Evolutionary conservation across 2,329 filamentous ascomycete genomes (phyloP), one percentile per base, ranked within the genome.

Genomic region (Phialophora tarda): DNA sequence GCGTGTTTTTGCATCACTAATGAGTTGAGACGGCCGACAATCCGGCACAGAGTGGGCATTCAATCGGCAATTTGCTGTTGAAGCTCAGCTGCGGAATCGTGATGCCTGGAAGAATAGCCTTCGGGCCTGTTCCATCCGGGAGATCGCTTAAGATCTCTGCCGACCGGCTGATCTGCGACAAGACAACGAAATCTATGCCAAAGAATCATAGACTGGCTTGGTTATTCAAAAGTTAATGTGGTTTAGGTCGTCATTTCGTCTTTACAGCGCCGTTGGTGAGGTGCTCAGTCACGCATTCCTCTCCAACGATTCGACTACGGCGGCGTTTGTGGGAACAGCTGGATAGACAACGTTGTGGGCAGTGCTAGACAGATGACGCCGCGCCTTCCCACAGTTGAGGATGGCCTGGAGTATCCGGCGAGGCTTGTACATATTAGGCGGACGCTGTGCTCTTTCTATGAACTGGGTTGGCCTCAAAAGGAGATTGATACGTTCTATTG

Each of bases 21-120:
- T 61, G 61, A 64, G 23, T 56, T 30, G 65, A 64, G 44, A 67
- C 65, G 65, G 59, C 65, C 58, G 11, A 54, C 47, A 44, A 62
- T 32, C 44, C 28, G 44, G 32, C 30, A 61, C 32, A 3, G 44
- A 44, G 34, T n/a, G 47, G 51, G 59, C 47, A n/a, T n/a, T 23
- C 47, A 12, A 34, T 11, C 53, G 17, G 28, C 28, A 2, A 26
- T 28, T 23, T 26, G 14, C 48, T 14, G 23, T 17, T 26, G 21
- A 51, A 51, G 48, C 48, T 23, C 23, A 11, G 24, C 24, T 51
- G 6, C 23, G 10, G 21, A 12, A 12, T 21, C 21, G 21, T 28
- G 24, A 26, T 28, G 48, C 21, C 8, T 51, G 48, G 41, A 59
- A n/a, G 34, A 44, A 44, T 6, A 7, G 38, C 17, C 17, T n/a